Base-by-base conservation (phyloP, 164 flowering plant genomes). In the Aristolochia fimbriata region DNA sequence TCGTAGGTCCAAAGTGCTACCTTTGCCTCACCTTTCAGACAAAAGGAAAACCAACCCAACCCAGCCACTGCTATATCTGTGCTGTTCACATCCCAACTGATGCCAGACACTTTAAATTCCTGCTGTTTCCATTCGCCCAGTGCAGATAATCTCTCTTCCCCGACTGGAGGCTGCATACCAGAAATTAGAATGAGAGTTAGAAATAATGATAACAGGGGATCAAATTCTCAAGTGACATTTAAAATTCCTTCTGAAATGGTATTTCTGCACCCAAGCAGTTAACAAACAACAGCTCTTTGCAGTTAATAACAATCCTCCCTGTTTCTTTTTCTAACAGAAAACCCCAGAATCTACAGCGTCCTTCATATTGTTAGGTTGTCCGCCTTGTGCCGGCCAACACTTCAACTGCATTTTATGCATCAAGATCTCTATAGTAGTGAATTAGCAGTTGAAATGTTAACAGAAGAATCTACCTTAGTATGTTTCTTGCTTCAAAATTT, bases 1-100 rank as follows among this genome's bases (percentile, higher is more conserved):
- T 82, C 81, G 56, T 73, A 83, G 43, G 81, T 84, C 96, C 93
- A 87, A 51, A 94, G 58, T 24, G 71, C 69, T 69, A 88, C 20
- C 24, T 80, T 76, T 30, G 96, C 96, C 63, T 88, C 82, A 8
- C 99, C 99, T 84, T 91, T 91, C 47, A 91, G 84, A 41, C 96
- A 88, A 48, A 94, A 21, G 3, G 97, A 94, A 58, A 88, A 74
- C 99, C 97, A 94, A 23, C 97, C 96, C 5, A 88, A 76, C 51
- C 99, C 99, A 20, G 97, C 96, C 20, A 67, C 76, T 19, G 93
- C 81, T 64, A 93, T 80, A 67, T 91, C 99, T 2, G 75, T 43
- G 75, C 82, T 73, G 62, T 86, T 93, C 45, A 81, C 85, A 49
- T 88, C 97, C 99, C 99, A 91, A 73, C 91, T 88, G 52, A 70